phyloP scores from a whole-genome alignment of 495 filamentous ascomycete genomes.

The Neurospora sp. region DNA sequence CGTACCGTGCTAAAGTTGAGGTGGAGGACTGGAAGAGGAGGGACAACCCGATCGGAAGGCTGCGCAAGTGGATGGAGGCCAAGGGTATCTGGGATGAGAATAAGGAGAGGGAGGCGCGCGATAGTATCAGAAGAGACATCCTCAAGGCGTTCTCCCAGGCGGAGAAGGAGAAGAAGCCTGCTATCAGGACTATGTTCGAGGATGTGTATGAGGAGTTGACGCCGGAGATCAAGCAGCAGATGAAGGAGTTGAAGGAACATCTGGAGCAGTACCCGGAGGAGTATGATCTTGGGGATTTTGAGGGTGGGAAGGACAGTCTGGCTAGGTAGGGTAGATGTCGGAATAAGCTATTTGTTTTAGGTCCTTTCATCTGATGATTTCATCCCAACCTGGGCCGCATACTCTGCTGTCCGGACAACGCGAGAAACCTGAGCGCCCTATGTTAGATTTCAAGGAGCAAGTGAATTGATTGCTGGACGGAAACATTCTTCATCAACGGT shows the following conservation, averaged over 20 bases:
- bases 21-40: conserved; percentile 97
- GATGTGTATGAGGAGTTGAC: conserved; percentile 85
- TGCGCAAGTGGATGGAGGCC: conserved; percentile 87
- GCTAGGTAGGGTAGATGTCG: not conserved
- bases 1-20: conserved; percentile 86
- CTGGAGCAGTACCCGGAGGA: conserved; percentile 84
- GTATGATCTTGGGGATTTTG: conserved; percentile 74
- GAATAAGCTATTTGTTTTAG: no score
- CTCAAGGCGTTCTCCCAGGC: conserved; percentile 77
- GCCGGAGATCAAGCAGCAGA: conserved; percentile 70
- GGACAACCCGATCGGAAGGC: conserved; percentile 84
- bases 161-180: conserved; percentile 82
- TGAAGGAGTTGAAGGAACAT: conserved; percentile 63
- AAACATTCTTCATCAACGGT: not conserved
- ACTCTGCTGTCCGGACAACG: not conserved
- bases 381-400: not conserved
- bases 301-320: conserved; percentile 64
- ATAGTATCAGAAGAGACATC: conserved; percentile 58
- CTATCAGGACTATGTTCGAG: conserved; percentile 66
- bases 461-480: not conserved
- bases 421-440: no score
- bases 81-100: conserved; percentile 75
- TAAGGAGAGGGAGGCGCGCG: conserved; percentile 63
- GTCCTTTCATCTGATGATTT: not conserved
- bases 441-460: no score